Percentiles rank a stretch among this genome's conserved stretches.
Conservation (phyloP, 2,329 filamentous ascomycete genomes). For the Penicillium freii region DNA sequence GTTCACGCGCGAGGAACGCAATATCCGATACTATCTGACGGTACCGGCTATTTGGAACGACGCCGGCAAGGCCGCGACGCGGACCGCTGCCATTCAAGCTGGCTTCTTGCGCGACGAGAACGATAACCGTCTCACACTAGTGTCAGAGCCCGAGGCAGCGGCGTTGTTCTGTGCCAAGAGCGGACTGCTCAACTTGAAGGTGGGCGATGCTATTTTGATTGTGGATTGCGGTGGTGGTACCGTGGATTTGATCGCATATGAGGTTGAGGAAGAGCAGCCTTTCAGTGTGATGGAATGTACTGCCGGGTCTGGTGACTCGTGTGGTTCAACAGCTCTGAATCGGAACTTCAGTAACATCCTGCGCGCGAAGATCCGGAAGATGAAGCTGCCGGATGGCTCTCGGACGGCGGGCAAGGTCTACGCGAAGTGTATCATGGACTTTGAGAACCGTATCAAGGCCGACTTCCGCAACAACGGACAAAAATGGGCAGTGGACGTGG, state of each 20-base stretch:
- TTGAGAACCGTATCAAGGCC: conserved; percentile 99
- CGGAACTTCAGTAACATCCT: conserved; percentile 98
- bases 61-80: conserved; percentile 93
- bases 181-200: conserved; percentile 89
- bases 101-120: conserved; percentile 97
- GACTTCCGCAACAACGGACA: conserved; percentile 99
- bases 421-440: conserved; percentile 99
- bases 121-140: conserved; percentile 89
- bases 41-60: conserved; percentile 99
- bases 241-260: conserved; percentile 97
- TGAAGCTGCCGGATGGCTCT: conserved; percentile 96
- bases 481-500: conserved; percentile 98
- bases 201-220: conserved; percentile 97
- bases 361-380: conserved; percentile 95
- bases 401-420: conserved; percentile 98
- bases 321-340: conserved; percentile 96
- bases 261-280: conserved; percentile 95
- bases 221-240: conserved; percentile 98
- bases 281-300: conserved; percentile 98
- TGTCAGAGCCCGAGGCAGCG: conserved; percentile 95
- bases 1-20: conserved; percentile 95
- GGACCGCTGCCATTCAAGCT: conserved; percentile 93
- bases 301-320: conserved; percentile 93
- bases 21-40: conserved; percentile 95
- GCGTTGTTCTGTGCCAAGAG: conserved; percentile 98